These are phyloP conservation scores for Mallotus nudiflorus DNA, from an alignment of 345 rosid genomes.

Conservation along the genomic window DNA sequence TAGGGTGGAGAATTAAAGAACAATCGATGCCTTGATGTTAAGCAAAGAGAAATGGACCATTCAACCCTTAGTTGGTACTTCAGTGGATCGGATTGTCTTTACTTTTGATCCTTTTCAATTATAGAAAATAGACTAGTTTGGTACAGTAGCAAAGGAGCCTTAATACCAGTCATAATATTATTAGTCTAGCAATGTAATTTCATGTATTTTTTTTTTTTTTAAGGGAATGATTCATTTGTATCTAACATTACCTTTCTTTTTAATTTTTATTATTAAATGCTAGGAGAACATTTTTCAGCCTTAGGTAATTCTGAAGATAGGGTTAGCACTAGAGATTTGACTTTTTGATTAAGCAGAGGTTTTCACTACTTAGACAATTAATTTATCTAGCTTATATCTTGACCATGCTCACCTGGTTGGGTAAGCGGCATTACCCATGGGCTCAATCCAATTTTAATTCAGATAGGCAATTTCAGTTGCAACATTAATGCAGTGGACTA, in stretches of 20 bases:
- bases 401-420: neutral
- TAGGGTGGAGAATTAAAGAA: no score
- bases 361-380: neutral
- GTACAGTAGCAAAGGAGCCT: neutral
- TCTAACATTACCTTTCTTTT: neutral
- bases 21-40: no score
- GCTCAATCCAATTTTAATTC: neutral
- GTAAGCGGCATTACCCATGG: neutral
- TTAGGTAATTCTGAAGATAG: neutral
- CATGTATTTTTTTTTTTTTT: no score
- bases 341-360: neutral
- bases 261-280: neutral
- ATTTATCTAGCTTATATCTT: neutral
- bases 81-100: neutral
- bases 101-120: neutral
- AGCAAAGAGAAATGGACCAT: no score
- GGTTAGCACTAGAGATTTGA: neutral
- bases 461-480: neutral
- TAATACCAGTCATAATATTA: neutral
- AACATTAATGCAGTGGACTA: neutral
- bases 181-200: neutral
- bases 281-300: neutral
- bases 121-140: neutral
- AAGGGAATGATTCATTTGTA: no score
- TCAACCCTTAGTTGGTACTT: neutral